Percentiles rank a stretch among this genome's conserved stretches.
These are phyloP conservation scores for Trypanosomatidae sp. DNA, from an alignment of 208 protist genomes.

Conservation along the genomic window DNA sequence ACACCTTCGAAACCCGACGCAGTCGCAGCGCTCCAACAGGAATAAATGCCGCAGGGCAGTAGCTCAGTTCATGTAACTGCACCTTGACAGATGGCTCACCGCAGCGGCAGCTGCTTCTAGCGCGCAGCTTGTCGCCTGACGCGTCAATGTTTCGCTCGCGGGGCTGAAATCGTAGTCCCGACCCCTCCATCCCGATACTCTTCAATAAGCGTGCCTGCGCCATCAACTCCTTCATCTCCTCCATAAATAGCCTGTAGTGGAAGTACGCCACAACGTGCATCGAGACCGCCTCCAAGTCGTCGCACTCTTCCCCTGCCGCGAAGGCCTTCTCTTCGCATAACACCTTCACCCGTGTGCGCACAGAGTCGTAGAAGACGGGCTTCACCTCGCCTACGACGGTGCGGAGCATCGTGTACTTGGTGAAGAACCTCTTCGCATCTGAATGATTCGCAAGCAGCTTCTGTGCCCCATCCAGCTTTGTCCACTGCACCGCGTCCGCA, in stretches of 20 bases:
- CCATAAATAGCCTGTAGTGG: conserved; percentile 27
- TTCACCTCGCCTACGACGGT: conserved; percentile 38
- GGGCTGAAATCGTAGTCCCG: conserved; percentile 27
- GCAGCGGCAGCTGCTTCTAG: background rate
- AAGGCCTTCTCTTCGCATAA: conserved; percentile 30
- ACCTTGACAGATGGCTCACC: background rate
- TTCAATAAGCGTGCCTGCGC: conserved; percentile 22
- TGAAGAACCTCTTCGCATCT: conserved; percentile 26
- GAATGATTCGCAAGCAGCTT: conserved; percentile 14
- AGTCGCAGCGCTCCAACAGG: conserved; percentile 32
- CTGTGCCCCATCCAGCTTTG: conserved; percentile 25
- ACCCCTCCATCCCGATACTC: conserved; percentile 32
- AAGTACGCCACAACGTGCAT: conserved; percentile 56
- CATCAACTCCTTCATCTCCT: conserved; percentile 28
- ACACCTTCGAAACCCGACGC: conserved; percentile 26
- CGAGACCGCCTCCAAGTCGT: conserved; percentile 35
- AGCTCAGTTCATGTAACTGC: background rate
- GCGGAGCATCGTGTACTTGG: conserved; percentile 23
- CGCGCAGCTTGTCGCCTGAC: background rate
- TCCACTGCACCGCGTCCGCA: conserved; percentile 12
- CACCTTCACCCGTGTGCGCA: conserved; percentile 23
- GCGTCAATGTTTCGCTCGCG: background rate
- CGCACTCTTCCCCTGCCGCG: conserved; percentile 16
- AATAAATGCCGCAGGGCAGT: conserved; percentile 24
- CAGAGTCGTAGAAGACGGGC: conserved; percentile 32